Evolutionary conservation across 495 filamentous ascomycete species (phyloP).

Genomic region (Friedmanniomyces simplex): DNA sequence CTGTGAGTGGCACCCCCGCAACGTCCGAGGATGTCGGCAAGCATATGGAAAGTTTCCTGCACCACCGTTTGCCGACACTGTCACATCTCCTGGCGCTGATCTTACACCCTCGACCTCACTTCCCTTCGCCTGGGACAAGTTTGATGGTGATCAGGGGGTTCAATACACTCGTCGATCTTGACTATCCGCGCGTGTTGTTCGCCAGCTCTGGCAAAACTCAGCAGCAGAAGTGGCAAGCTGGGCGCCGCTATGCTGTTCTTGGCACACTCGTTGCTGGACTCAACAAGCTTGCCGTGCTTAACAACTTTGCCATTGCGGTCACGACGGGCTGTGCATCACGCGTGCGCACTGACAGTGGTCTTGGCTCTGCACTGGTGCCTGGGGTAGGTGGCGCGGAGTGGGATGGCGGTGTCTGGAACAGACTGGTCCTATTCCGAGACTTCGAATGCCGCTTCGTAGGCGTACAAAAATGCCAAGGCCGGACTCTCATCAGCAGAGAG

Average conservation of each 20-base stretch:
- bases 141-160: constrained; percentile 71
- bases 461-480: constrained; percentile 22
- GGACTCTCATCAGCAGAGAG: constrained; percentile 14
- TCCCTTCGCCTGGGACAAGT: constrained; percentile 48
- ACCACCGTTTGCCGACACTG: constrained; percentile 42
- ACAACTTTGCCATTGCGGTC: constrained; percentile 55
- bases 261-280: constrained; percentile 47
- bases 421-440: constrained; percentile 64
- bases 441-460: constrained; percentile 32
- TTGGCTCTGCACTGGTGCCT: constrained; percentile 45
- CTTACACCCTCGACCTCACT: constrained; percentile 45
- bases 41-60: constrained; percentile 21
- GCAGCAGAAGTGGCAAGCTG: constrained; percentile 44
- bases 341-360: constrained; percentile 44
- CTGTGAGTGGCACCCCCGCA: neutral
- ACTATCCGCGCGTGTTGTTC: constrained; percentile 38
- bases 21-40: neutral
- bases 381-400: constrained; percentile 56
- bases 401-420: constrained; percentile 56
- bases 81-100: constrained; percentile 70
- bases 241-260: constrained; percentile 52
- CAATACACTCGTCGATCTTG: constrained; percentile 60
- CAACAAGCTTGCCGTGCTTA: constrained; percentile 56
- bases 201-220: constrained; percentile 33
- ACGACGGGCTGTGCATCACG: constrained; percentile 64